Conservation (phyloP, 192 early-diverging fungal genomes). For the Entrophospora sp. region DNA sequence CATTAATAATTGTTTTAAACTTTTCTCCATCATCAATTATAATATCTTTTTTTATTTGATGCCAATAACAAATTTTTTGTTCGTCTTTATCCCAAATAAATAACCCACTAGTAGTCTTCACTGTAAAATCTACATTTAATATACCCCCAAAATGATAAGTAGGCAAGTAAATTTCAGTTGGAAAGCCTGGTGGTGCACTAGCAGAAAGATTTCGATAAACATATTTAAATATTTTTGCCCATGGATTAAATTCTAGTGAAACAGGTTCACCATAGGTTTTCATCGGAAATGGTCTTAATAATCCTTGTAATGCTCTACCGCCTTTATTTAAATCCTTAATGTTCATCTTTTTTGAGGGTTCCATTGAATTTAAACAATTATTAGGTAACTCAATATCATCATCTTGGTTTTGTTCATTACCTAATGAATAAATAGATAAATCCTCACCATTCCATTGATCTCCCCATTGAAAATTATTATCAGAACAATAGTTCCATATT, state of each 20-base stretch:
- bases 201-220: constrained; percentile 14
- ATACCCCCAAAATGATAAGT: constrained; percentile 36
- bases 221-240: constrained; percentile 28
- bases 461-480: constrained; percentile 65
- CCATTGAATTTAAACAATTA: too few relatives aligned
- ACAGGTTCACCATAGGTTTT: constrained; percentile 27
- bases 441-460: constrained; percentile 87
- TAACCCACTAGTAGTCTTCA: too few relatives aligned
- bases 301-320: constrained; percentile 24
- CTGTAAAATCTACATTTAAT: too few relatives aligned
- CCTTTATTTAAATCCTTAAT: constrained; percentile 26
- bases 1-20: too few relatives aligned
- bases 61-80: too few relatives aligned
- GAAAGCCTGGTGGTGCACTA: background rate
- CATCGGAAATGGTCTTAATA: constrained; percentile 31
- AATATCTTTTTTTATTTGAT: too few relatives aligned
- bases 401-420: constrained; percentile 38
- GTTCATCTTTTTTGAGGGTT: constrained; percentile 37
- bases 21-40: too few relatives aligned
- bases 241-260: constrained; percentile 26
- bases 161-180: constrained; percentile 43
- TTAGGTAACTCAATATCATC: too few relatives aligned
- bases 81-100: too few relatives aligned
- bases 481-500: constrained; percentile 83
- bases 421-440: constrained; percentile 59